phyloP scores from a whole-genome alignment of 2,329 filamentous ascomycete genomes.

The Monilinia fructigena region DNA sequence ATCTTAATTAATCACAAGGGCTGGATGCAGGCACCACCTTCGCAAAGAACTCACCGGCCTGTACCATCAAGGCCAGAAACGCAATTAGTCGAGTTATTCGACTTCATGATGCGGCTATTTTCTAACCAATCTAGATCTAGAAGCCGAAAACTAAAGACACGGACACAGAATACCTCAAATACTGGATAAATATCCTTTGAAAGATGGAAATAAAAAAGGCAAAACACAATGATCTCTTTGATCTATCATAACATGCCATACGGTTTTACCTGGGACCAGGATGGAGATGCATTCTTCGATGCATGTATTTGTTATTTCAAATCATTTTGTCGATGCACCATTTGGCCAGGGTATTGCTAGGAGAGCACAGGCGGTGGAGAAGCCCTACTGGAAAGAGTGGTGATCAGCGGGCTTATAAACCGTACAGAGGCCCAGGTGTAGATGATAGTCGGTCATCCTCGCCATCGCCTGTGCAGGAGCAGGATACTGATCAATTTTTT shows the following conservation, averaged over 20 bases:
- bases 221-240: neutral
- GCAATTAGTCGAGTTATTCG: neutral
- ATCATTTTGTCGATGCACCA: conserved; percentile 1
- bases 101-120: neutral
- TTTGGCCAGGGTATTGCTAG: neutral
- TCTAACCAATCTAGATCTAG: neutral
- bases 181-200: neutral
- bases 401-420: neutral
- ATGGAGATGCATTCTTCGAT: neutral
- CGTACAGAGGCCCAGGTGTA: no score
- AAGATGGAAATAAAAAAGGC: neutral
- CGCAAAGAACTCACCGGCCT: neutral
- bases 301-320: neutral
- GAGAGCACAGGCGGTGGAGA: neutral
- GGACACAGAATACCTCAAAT: neutral
- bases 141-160: neutral
- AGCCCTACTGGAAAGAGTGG: no score
- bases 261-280: neutral
- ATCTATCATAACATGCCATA: neutral
- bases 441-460: neutral
- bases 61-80: neutral
- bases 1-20: neutral
- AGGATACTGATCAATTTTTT: neutral
- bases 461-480: neutral
- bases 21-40: neutral